Base-by-base conservation (phyloP, 176 grass and related monocot genomes). In the Phragmites australis region DNA sequence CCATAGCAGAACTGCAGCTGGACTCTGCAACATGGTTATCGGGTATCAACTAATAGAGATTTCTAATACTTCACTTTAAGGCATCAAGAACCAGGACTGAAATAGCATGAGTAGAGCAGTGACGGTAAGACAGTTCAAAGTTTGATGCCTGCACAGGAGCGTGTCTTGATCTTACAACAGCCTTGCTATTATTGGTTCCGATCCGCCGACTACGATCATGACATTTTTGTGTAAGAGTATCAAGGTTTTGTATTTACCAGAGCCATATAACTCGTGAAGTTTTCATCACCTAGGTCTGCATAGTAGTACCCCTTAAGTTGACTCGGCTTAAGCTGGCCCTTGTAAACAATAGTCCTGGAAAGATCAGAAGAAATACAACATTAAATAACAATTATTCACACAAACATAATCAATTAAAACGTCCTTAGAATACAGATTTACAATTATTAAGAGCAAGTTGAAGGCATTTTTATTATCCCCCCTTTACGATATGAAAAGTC, bases 1-100 rank as follows among this genome's bases (percentile, higher is more conserved):
- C 87, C 88, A 85, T 78, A 82, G 66, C 88, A 99, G 81, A 91
- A 96, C 90, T 96, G 86, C 92, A 93, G 86, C 93, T 88, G 87
- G 92, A 93, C 90, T 99, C 97, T 95, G 97, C 92, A 95, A 99
- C 82, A 91, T 89, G 81, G 88, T 88, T 94, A 88, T 79, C 67
- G 63, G 73, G 69, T 76, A 94, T 91, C 86, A 91, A 94, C 86
- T 87, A 94, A 89, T 68, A 89, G 65, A 68, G 64, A 80, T 84
- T 88, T 83, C 83, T 86, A 81, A 79, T 83, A 89, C 72, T 80
- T 84, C 86, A 91, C 81, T 86, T 82, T 79, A 91, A 89, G 89
- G 72, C 80, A 89, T 74, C 81, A 88, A 86, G 48, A 84, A 82
- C 77, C 80, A 79, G 78, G 87, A 87, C 77, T 79, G 34, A 85